These are phyloP conservation scores for Vickermania spadyakhi DNA, from an alignment of 208 protist species.

Conservation along the genomic window DNA sequence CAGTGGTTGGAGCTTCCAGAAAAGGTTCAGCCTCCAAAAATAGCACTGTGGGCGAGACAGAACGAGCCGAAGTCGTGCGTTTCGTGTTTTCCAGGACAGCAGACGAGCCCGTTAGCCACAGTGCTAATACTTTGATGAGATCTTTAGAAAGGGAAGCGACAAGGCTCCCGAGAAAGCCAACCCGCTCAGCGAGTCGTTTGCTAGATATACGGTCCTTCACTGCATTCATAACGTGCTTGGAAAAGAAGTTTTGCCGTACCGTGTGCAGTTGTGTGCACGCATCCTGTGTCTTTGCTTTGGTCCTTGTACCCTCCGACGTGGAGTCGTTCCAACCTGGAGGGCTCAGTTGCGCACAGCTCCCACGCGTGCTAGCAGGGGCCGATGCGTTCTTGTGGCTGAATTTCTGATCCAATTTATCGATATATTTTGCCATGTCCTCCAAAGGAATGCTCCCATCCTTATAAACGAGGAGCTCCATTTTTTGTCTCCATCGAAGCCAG, in stretches of 20 bases:
- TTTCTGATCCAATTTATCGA: background rate
- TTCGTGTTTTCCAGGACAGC: background rate
- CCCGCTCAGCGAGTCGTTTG: background rate
- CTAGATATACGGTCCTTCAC: slow-evolving; percentile 8
- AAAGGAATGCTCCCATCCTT: background rate
- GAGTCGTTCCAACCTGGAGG: background rate
- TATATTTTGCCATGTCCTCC: background rate
- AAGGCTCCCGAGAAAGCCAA: slow-evolving; percentile 8
- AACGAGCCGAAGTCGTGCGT: background rate
- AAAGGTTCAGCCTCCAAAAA: background rate
- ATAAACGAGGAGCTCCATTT: background rate
- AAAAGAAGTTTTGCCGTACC: slow-evolving; percentile 18
- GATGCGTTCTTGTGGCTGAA: background rate
- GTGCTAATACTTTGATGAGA: background rate
- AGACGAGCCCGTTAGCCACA: background rate
- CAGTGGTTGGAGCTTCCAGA: background rate
- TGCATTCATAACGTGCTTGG: slow-evolving; percentile 22
- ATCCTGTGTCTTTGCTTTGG: slow-evolving; percentile 3
- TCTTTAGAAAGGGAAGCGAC: slow-evolving; percentile 3
- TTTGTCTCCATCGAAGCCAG: background rate
- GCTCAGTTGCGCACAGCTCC: background rate
- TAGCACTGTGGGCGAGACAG: background rate
- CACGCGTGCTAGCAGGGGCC: background rate
- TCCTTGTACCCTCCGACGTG: no score
- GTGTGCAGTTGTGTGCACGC: slow-evolving; percentile 32